Percentiles rank a stretch among this genome's conserved stretches.
These are phyloP conservation scores for Aspergillus sp. DNA, from an alignment of 2,329 filamentous ascomycete genomes.

Conservation along the genomic window DNA sequence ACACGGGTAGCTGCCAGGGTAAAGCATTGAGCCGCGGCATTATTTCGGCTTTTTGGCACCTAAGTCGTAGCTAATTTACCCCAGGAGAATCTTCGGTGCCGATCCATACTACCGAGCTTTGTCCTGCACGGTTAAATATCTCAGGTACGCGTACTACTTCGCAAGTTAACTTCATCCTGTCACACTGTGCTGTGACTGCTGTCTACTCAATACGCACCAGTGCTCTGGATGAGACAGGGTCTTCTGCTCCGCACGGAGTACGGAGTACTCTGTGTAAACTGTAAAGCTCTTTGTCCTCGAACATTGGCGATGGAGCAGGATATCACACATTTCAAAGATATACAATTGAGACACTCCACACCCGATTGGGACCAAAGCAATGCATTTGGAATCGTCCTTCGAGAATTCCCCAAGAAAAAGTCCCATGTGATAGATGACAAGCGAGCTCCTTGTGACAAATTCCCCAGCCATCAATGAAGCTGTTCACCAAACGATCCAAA, in stretches of 20 bases:
- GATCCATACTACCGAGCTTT: neutral
- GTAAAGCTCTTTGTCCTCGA: too few relatives aligned
- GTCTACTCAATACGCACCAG: neutral
- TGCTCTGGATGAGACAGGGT: neutral
- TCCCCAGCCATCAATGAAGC: neutral
- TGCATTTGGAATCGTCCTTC: neutral
- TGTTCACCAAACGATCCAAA: neutral
- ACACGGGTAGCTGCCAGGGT: neutral
- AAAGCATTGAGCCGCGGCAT: neutral
- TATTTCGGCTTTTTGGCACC: neutral
- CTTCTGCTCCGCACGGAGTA: neutral
- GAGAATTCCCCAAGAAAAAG: neutral
- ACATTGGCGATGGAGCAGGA: neutral
- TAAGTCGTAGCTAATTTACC: too few relatives aligned
- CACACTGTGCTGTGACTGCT: neutral
- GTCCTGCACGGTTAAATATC: neutral
- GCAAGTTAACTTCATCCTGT: too few relatives aligned
- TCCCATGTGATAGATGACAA: neutral
- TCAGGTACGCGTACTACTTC: neutral
- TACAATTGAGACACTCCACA: too few relatives aligned
- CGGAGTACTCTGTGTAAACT: too few relatives aligned
- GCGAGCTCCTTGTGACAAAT: neutral
- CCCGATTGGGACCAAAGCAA: neutral
- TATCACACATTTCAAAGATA: neutral
- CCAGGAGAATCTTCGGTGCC: neutral